Base-by-base conservation (phyloP, 495 filamentous ascomycete genomes). In the Cairneyella variabilis region DNA sequence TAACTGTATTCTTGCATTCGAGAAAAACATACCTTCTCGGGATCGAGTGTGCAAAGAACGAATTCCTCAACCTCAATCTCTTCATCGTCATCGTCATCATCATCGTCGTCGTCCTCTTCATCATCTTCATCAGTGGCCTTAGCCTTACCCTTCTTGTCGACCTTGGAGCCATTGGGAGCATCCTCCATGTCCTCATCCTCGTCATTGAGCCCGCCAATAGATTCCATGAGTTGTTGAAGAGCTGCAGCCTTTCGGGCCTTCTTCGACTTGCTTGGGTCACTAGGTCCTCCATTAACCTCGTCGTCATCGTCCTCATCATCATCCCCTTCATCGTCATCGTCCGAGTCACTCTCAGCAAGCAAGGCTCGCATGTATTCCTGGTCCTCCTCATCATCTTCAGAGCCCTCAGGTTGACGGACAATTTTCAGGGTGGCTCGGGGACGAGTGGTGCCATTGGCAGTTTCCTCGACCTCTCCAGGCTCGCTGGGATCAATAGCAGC, bases 401-500 rank as follows among this genome's bases (percentile, higher is more conserved):
- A 75, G 18, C 78, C 72, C 18, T 68, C 62, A 21, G 71, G 69
- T 60, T 78, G 75, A 66, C 90, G 91, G 64, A 96, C 75, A 54
- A 98, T 77, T 73, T 91, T 96, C 62, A 98, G 75, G 39, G 93
- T 98, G 32, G 93, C 84, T 62, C 91, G 84, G 41, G 83, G 77
- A 37, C 80, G 65, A 45, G 72, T 71, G 68, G 51, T 40, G 20
- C 58, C 58, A 48, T 58, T 54, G 36, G 58, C 37, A 25, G 76
- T 78, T 40, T 83, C 73, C 51, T 84, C 80, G 47, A 77, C 78
- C 55, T 88, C 81, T 34, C 87, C 83, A 41, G 73, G 76, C 56
- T 88, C 86, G 62, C 82, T 87, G 28, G 93, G 93, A 67, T 99
- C 91, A 62, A 99, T 84, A 61, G 93, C 93, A 62, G 95, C 93